Evolutionary conservation across 179 eudicot genomes (phyloP), one percentile per base, ranked within the genome.

Genomic region (Drosera spatulata): DNA sequence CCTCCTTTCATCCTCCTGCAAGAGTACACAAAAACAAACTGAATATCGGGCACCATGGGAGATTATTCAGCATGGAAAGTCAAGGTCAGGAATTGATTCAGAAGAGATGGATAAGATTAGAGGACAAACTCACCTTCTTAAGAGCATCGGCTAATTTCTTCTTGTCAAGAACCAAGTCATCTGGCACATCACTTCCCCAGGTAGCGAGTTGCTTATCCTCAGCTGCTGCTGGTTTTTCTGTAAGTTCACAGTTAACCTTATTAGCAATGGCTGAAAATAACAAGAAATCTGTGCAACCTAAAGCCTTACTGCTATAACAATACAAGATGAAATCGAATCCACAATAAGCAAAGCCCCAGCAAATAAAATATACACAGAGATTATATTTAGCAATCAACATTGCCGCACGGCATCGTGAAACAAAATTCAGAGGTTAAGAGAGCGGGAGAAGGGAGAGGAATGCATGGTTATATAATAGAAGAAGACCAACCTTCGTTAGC

Each of bases 161-260:
- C 58, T 85, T 70, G 60, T 91, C 87, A 61, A 91, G 67, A 62
- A 85, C 87, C 78, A 91, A 69, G 71, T 91, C 98, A 50, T 88
- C 95, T 1, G 96, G 95, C 39, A 85, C 75, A 53, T 91, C 96
- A 61, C 88, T 78, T 48, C 96, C 96, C 98, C 98, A 91, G 55
- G 84, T 77, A 41, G 91, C 98, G 50, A 75, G 72, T 60, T 61
- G 78, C 80, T 81, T 88, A 71, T 79, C 87, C 73, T 85, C 91
- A 0, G 53, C 56, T 11, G 77, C 79, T 39, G 72, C 83, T 39
- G 79, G 69, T 11, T 77, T 67, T 13, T 85, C 97, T 91, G 78
- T 55, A 22, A 0, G 33, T 62, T 59, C 43, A 58, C 9, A 7
- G 40, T 37, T 39, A 37, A 10, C 11, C 7, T 37, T 3, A 37